Evolutionary conservation across 345 rosid species (phyloP), one percentile per base, ranked within the genome.

Genomic region (Nephelium lappaceum): DNA sequence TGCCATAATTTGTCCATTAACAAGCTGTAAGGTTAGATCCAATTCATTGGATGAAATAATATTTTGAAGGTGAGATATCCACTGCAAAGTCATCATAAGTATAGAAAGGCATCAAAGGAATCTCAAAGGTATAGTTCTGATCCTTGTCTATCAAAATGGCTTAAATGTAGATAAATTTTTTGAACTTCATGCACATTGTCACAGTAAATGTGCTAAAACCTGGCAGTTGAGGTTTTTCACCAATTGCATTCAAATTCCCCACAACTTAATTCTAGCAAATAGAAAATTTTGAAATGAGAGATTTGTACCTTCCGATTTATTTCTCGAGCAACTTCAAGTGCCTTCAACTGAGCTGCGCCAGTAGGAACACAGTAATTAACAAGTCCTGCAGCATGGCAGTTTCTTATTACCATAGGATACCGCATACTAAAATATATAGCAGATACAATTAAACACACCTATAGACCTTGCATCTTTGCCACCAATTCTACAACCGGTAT

Each of bases 241-340:
- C 14, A 11, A 65, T 49, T 15, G 47, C 27, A 75, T 27, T 62
- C 11, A 1, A 15, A 62, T 45, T 24, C 49, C 15, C 11, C 31
- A 11, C 42, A n/a, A n/a, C 53, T 5, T 15, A 24, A 31, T 42
- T 42, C 64, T 62, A 43, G 66, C 47, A 21, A 63, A 19, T 68
- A 51, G 60, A 43, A 49, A 62, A 67, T 69, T 62, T 24, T 64
- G 1, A 58, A 66, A 55, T 62, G 27, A 61, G 24, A 47, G 36
- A 7, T 43, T 36, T 41, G 36, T 80, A 90, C 96, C 93, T 93
- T 95, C 80, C 89, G 85, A 82, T 87, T 95, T 74, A 95, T 93
- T 84, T 89, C 91, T 63, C 85, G 87, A 23, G 99, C 99, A 70
- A 95, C 83, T 83, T 90, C 95, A 58, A 93, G 86, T 51, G 97